Conservation (phyloP, 208 protist genomes). For the Wallacemonas rigidus region DNA sequence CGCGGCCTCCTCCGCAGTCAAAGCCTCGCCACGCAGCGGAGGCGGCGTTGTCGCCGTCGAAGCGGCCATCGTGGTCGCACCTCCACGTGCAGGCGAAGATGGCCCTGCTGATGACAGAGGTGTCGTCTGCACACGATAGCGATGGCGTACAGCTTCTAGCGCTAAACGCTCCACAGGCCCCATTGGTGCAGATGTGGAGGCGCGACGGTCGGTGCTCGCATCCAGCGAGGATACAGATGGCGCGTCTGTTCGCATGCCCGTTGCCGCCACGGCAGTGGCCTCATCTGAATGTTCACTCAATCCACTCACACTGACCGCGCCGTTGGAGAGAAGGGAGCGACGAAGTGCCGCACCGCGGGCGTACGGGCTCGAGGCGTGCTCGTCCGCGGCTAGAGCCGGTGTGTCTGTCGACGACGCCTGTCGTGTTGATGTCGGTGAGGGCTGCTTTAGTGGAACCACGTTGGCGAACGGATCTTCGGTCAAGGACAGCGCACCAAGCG, state of each 20-base stretch:
- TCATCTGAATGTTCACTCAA: not conserved
- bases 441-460: not conserved
- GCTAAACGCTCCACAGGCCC: conserved; percentile 6
- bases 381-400: not conserved
- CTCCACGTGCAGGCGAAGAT: conserved; percentile 2
- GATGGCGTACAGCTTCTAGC: not conserved
- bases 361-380: conserved; percentile 1
- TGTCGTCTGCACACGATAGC: not conserved
- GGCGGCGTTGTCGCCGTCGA: not conserved
- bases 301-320: not conserved
- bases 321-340: conserved; percentile 8
- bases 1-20: conserved; percentile 20
- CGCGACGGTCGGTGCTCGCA: not conserved
- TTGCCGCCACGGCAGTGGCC: no score
- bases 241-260: no score
- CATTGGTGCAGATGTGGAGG: not conserved
- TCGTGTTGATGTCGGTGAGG: no score
- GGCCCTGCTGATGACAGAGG: not conserved
- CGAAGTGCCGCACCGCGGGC: not conserved
- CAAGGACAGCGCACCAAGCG: not conserved
- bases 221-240: no score
- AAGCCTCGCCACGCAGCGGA: not conserved
- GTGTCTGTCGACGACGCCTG: no score
- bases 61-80: not conserved
- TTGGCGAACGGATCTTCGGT: conserved; percentile 12